Conservation (phyloP, 2,329 filamentous ascomycete genomes). For the Penicillium digitatum region DNA sequence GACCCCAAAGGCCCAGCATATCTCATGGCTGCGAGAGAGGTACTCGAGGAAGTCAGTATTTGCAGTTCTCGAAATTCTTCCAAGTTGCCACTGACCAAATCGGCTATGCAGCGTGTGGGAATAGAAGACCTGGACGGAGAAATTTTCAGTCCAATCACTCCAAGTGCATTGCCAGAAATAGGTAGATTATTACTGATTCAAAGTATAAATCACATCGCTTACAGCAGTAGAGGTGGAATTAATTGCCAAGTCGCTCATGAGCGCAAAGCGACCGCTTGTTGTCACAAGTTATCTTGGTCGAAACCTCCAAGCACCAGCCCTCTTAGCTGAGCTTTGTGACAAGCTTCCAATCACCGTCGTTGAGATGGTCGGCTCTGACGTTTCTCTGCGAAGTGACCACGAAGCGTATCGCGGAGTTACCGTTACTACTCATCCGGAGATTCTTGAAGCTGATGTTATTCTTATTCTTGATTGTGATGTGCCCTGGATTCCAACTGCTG, state of each 20-base stretch:
- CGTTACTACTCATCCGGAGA: conserved; percentile 67
- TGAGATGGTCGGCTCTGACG: conserved; percentile 48
- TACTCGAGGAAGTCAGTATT: conserved; percentile 73
- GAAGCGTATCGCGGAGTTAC: conserved; percentile 62
- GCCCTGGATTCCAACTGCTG: conserved; percentile 78
- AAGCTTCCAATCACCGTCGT: conserved; percentile 47
- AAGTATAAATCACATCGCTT: neutral
- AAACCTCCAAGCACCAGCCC: conserved; percentile 39
- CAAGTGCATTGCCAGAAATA: conserved; percentile 11
- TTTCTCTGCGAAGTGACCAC: conserved; percentile 44
- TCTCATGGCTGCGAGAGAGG: conserved; percentile 70
- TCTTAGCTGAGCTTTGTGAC: conserved; percentile 46
- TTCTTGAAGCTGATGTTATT: conserved; percentile 74
- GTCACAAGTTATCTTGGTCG: conserved; percentile 50
- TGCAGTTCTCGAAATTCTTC: neutral
- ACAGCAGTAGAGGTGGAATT: conserved; percentile 29
- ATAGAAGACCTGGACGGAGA: conserved; percentile 13
- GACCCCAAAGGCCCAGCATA: conserved; percentile 76
- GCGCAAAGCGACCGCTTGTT: conserved; percentile 46
- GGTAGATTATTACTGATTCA: neutral
- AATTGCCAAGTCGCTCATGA: conserved; percentile 40
- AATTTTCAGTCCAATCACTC: conserved; percentile 8
- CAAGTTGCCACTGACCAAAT: neutral
- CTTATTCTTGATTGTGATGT: conserved; percentile 82
- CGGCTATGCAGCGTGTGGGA: conserved; percentile 11